Evolutionary conservation across 2,329 filamentous ascomycete species (phyloP), one percentile per base, ranked within the genome.

Genomic region (Ceratocystis eucalypticola): DNA sequence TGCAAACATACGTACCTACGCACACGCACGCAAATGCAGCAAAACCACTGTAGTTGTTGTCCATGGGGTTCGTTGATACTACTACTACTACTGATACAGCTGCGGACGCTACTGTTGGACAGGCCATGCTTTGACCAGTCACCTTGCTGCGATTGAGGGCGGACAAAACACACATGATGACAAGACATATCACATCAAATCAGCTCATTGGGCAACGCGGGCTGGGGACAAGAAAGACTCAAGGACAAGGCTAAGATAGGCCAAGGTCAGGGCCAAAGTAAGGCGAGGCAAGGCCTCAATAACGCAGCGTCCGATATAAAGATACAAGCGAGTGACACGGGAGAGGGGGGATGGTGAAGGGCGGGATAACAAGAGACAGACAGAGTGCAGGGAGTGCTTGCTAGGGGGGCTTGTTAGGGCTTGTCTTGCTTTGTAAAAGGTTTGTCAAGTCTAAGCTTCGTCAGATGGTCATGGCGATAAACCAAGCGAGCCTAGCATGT

Each of bases 1-100:
- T 61, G 30, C 28, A 61, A n/a, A 44, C 57, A 41, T 61, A 30
- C 30, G 20, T 61, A 33, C 57, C 33, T 61, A 61, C 57, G 41
- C 44, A 61, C 57, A 30, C 25, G 37, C 37, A 61, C 28, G 20
- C 25, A 61, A 20, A 59, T 28, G 28, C 55, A 59, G 22, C 50
- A 55, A 48, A 20, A 2, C 45, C 45, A 20, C 45, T 48, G 45
- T 5, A 20, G 22, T 17, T 50, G 7, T 5, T 20, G n/a, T 20
- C 46, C 46, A 37, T 37, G 33, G 33, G 33, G 33, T 1, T 12
- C 10, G 33, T 12, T 37, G 33, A 10, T 37, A 37, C 33, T 12
- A 37, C 8, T 37, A 37, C 28, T 28, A 28, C 28, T 28, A 28
- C 28, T 37, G 33, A 37, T 3, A 12, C 33, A 12, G 33, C 33